Base-by-base conservation (phyloP, 257 asterid genomes). In the Jacaranda copaia region DNA sequence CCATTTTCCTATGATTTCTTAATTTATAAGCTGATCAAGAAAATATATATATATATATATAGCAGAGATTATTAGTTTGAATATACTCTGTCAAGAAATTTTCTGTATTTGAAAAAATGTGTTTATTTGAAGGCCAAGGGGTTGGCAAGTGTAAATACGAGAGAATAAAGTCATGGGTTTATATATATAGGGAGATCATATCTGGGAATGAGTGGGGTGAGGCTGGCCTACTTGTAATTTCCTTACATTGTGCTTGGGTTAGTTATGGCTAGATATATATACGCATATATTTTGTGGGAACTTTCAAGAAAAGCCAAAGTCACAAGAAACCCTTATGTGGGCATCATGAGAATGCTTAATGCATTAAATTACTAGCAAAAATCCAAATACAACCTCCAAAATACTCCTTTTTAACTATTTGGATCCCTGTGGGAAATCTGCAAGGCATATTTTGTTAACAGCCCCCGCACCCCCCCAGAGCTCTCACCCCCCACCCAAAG, bases 1-100 rank as follows among this genome's bases (percentile, higher is more conserved):
- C 96, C 94, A 88, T 89, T 0, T 55, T 74, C 74, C 20, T 46
- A 70, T 70, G 15, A 14, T 53, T 4, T 8, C 59, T 59, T n/a
- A 16, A 6, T 5, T 53, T 53, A 15, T 15, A 2, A 1, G 19
- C 3, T 2, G 2, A 11, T 9, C 3, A 14, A 52, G 18, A 11
- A 6, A 16, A 8, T 25, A 36, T 38, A 4, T 60, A 49, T 36
- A 61, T 72, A 62, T 63, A 65, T 36, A 45, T 13, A 19, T 65
- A 52, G 46, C 9, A 55, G 5, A 8, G 46, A 39, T 25, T 25
- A 25, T 25, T 11, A 38, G 57, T 52, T 15, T 8, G 52, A 42
- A 42, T 42, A 67, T 11, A 61, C 61, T 71, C 8, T 43, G 6
- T 58, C 61, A 68, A 35, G 77, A 43, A 60, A 5, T 3, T 42